Evolutionary conservation across 2,329 filamentous ascomycete genomes (phyloP).

Genomic region (Pseudogymnoascus sp.): DNA sequence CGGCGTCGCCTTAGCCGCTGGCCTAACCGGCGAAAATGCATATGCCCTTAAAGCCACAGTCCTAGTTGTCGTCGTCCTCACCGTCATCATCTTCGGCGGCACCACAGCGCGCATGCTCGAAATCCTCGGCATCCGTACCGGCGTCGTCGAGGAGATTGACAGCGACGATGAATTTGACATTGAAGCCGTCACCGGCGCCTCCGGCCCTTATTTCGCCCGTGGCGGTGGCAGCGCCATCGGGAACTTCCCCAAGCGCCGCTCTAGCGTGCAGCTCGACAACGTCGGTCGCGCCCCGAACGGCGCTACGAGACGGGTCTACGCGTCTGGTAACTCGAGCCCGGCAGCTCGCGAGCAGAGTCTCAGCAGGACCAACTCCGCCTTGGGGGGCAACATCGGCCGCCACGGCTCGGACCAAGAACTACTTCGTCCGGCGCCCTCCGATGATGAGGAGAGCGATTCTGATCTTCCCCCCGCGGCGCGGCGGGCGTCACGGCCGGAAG

Average conservation of each 20-base stretch:
- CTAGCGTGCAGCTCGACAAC: constrained; percentile 46
- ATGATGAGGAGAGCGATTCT: constrained; percentile 57
- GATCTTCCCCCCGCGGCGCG: constrained; percentile 54
- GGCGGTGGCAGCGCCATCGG: constrained; percentile 63
- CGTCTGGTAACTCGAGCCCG: constrained; percentile 30
- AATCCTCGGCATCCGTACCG: constrained; percentile 91
- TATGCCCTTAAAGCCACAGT: constrained; percentile 85
- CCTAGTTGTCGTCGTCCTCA: constrained; percentile 93
- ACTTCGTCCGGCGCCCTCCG: constrained; percentile 36
- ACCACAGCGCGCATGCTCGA: constrained; percentile 97
- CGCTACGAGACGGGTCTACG: constrained; percentile 23
- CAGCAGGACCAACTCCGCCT: constrained; percentile 43
- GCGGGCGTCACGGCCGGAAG: constrained; percentile 18
- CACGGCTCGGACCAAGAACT: constrained; percentile 50
- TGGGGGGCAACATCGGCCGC: constrained; percentile 26
- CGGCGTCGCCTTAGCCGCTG: constrained; percentile 85
- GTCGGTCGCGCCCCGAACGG: constrained; percentile 40
- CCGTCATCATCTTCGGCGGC: constrained; percentile 96
- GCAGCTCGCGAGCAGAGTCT: constrained; percentile 34
- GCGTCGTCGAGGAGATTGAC: constrained; percentile 93
- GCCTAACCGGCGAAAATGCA: constrained; percentile 72
- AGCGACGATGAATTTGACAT: constrained; percentile 99
- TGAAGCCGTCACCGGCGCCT: constrained; percentile 33
- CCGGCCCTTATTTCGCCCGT: constrained; percentile 70
- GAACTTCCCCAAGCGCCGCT: constrained; percentile 58